Base-by-base conservation (phyloP, 169 alveolate species). In the Plasmodium adleri region DNA sequence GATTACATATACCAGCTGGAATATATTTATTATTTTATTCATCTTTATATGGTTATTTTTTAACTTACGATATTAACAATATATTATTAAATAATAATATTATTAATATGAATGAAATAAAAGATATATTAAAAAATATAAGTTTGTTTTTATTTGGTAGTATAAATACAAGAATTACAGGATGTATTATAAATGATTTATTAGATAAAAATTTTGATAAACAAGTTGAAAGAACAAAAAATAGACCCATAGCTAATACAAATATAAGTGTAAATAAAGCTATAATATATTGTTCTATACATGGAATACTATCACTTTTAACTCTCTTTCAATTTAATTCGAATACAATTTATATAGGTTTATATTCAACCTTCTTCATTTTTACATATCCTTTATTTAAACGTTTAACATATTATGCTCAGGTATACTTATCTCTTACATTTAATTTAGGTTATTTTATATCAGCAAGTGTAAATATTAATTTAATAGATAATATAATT, bases 161-260 rank as follows among this genome's bases (percentile, higher is more conserved):
- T 68, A 70, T 92, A 20, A 90, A 88, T 62, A 88, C 90, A 47
- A 72, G 96, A 72, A 88, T 88, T 12, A 93, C 92, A 1, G 96
- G 96, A 0, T 95, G 98, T 68, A 93, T 96, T 17, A 89, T 96
- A 0, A 96, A 96, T 73, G 98, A 96, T 72, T 47, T 96, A 15
- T 92, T 88, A 47, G 98, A 96, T 70, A 72, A 88, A 52, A 59
- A 93, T 6, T 49, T 93, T 13, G 98, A 96, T 76, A 73, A 28
- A 15, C 85, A 92, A 60, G 99, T 98, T 1, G 97, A 96, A 50
- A 78, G 99, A 58, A 98, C 99, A n/a, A 95, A 95, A 83, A 78
- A 74, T 7, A 94, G 99, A 45, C 99, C 99, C 9, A 60, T 98
- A 45, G 99, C 99, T 13, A 86, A 97, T 74, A 98, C 98, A n/a